These are phyloP conservation scores for Fusarium odoratissimum DNA, from an alignment of 2,329 filamentous ascomycete species.

Conservation along the genomic window DNA sequence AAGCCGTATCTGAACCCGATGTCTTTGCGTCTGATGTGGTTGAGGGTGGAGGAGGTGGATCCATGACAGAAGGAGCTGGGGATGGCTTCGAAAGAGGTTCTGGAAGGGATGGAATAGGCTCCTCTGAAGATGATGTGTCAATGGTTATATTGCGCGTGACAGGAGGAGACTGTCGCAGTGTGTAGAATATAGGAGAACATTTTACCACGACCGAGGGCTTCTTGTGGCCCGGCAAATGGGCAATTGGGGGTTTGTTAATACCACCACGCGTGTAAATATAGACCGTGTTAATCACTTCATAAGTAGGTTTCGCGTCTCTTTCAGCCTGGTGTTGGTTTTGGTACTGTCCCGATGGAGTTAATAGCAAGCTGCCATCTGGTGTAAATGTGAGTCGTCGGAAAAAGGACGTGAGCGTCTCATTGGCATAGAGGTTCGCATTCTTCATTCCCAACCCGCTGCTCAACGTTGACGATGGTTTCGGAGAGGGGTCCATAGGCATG, in stretches of 20 bases:
- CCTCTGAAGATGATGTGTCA: conserved; percentile 89
- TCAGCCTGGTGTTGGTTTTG: conserved; percentile 78
- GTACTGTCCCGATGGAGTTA: conserved; percentile 96
- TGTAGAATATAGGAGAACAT: conserved; percentile 92
- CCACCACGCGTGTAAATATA: conserved; percentile 98
- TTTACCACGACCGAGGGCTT: conserved; percentile 97
- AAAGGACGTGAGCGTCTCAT: conserved; percentile 96
- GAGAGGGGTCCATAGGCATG: conserved; percentile 91
- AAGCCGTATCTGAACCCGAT: conserved; percentile 57
- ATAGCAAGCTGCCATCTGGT: conserved; percentile 90
- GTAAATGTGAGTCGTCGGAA: conserved; percentile 95
- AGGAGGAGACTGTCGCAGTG: conserved; percentile 74
- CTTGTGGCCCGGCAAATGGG: conserved; percentile 95
- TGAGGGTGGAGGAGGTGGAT: conserved; percentile 77
- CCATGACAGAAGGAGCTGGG: conserved; percentile 75
- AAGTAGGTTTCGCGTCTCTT: conserved; percentile 77
- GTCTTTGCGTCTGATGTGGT: conserved; percentile 64
- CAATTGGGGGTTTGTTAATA: conserved; percentile 95
- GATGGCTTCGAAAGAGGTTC: conserved; percentile 79
- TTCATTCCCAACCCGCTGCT: conserved; percentile 72
- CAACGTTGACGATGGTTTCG: conserved; percentile 72
- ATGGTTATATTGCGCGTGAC: conserved; percentile 91
- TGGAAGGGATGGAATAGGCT: conserved; percentile 83
- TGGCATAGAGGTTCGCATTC: conserved; percentile 92
- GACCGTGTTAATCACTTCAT: conserved; percentile 95